phyloP scores from a whole-genome alignment of 345 rosid species.

The Anacardium occidentale region DNA sequence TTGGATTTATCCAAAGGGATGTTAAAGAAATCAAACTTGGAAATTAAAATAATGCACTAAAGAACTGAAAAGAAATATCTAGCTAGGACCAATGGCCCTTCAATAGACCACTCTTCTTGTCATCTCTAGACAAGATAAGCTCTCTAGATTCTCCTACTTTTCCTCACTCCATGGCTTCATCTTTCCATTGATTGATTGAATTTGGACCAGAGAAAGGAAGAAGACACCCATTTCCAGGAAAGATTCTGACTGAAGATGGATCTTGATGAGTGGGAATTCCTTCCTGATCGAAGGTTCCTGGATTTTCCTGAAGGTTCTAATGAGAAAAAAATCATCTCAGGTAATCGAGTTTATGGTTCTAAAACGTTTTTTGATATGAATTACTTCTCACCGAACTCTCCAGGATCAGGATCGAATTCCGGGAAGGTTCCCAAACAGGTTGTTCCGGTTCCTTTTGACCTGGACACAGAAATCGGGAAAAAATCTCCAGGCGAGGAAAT shows the following conservation, averaged over 20 bases:
- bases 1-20: not conserved
- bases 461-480: slow-evolving; percentile 45
- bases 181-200: not conserved
- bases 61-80: slow-evolving; percentile 28
- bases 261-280: slow-evolving; percentile 90
- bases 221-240: slow-evolving; percentile 28
- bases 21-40: slow-evolving; percentile 8
- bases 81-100: slow-evolving; percentile 39
- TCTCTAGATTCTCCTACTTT: slow-evolving; percentile 4
- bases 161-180: slow-evolving; percentile 14
- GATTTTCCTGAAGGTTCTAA: slow-evolving; percentile 42
- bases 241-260: slow-evolving; percentile 45
- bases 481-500: slow-evolving; percentile 21
- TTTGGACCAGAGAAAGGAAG: slow-evolving; percentile 26
- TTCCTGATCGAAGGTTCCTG: slow-evolving; percentile 48
- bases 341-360: slow-evolving; percentile 29
- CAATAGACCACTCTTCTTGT: slow-evolving; percentile 29
- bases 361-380: slow-evolving; percentile 46
- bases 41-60: not conserved
- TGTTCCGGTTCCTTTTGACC: slow-evolving; percentile 59
- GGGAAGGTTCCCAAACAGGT: slow-evolving; percentile 39
- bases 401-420: slow-evolving; percentile 22
- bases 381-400: slow-evolving; percentile 49
- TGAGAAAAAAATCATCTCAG: slow-evolving; percentile 26
- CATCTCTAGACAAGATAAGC: slow-evolving; percentile 38